Evolutionary conservation across 495 filamentous ascomycete species (phyloP), one percentile per base, ranked within the genome.

Genomic region (Halenospora varia): DNA sequence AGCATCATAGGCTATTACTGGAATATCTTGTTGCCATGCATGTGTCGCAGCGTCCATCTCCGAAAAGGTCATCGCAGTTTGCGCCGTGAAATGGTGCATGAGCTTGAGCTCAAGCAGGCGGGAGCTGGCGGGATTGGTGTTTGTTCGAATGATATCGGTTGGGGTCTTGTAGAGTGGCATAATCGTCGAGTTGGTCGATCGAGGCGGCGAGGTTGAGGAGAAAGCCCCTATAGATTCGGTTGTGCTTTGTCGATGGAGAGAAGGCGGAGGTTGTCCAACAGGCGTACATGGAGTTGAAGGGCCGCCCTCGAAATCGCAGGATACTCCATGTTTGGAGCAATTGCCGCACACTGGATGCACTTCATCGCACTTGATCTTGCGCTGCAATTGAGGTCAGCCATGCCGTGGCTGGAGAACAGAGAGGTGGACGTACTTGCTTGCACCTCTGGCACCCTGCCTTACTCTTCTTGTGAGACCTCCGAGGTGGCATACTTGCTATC

Each of bases 351-450:
- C 63, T 0, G 83, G 83, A 68, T 85, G 82, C 8, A 82, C 70
- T 62, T 85, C 83, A 64, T 86, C 82, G 70, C 82, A 86, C 79
- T 84, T n/a, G n/a, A n/a, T n/a, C n/a, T n/a, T n/a, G n/a, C n/a
- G n/a, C n/a, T n/a, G n/a, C n/a, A n/a, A n/a, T n/a, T n/a, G n/a
- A n/a, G n/a, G n/a, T n/a, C n/a, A n/a, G n/a, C n/a, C n/a, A n/a
- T n/a, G n/a, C n/a, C n/a, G n/a, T n/a, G n/a, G n/a, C n/a, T n/a
- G n/a, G n/a, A n/a, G n/a, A n/a, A n/a, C n/a, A n/a, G n/a, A n/a
- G n/a, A n/a, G n/a, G n/a, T n/a, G n/a, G n/a, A n/a, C n/a, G n/a
- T n/a, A n/a, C n/a, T 48, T 70, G 67, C 70, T 85, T 86, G 71
- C 83, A 86, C 40, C 82, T 72, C 56, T 73, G 70, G 58, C 83